Evolutionary conservation across 176 grass and related monocot species (phyloP), one percentile per base, ranked within the genome.

Genomic region (Oryza longistaminata): DNA sequence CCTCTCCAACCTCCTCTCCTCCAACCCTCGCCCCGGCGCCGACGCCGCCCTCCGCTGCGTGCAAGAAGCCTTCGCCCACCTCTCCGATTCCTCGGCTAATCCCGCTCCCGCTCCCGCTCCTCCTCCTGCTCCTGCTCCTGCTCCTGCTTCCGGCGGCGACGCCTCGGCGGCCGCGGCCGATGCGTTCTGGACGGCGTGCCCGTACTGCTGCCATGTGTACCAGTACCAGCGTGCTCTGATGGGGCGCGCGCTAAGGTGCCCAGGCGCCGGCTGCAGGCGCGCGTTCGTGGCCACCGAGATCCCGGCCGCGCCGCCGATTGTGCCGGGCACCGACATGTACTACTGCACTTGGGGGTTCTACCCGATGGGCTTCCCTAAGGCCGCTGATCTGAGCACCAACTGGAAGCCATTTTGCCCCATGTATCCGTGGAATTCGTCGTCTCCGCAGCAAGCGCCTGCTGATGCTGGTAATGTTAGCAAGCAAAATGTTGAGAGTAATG

Each of bases 281-380:
- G 65, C 86, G 17, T 96, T 99, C 70, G 50, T 83, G 70, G 96
- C 93, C 16, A 26, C 90, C 8, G 90, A 99, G 90, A 83, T 99
- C 60, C 72, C 93, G 16, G 88, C 85, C 0, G 49, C 84, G 34
- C 96, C 96, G 9, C 96, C 96, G 8, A 66, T 99, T 52, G 91
- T 99, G 33, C 96, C 93, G 0, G 96, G 91, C 66, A 99, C 93
- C 17, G 64, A 99, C 74, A 96, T 90, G 80, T 99, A 96, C 81
- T 94, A 96, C 81, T 96, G 90, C 67, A 76, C 93, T 1, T 99
- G 96, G 96, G 96, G 96, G 0, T 99, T 99, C 86, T 68, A 96
- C 74, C 96, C 96, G 0, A 82, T 99, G 74, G 96, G 93, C 2
- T 96, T 94, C 75, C 93, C 96, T 4, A 94, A 82, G 33, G 55